Evolutionary conservation across 805 yeast genomes (phyloP), one percentile per base, ranked within the genome.

Genomic region (Wilhelminamyces savonicus): DNA sequence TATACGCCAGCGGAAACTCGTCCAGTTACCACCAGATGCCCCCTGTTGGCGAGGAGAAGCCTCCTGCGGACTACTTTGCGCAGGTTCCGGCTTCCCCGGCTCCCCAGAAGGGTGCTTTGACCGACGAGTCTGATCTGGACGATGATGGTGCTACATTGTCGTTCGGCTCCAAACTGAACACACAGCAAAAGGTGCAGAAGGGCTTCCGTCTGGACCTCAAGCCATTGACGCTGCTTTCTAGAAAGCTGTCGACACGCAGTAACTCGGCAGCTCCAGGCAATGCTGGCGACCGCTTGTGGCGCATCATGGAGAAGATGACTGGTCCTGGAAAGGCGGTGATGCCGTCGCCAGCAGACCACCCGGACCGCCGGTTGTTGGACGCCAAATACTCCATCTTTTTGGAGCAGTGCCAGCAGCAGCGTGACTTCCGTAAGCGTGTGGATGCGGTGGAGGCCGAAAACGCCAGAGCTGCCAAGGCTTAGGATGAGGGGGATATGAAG

Each of bases 391-490:
- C 76, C 56, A 74, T 90, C 25, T 87, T 86, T 70, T 63, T 85
- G 32, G 96, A 90, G 49, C 92, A 85, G 74, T 86, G 94, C 26
- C 74, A 66, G 43, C 71, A 81, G 17, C 97, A 92, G 59, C 79
- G 71, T 46, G 74, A 68, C 46, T 90, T 85, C 59, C 73, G 97
- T 53, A 55, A 62, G 15, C 51, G 74, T 62, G 86, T 90, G 26
- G 83, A 78, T 41, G 54, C 50, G 23, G 64, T 71, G 4, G 71
- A 65, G 37, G 40, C 37, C 9, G 35, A 31, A 13, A 27, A 34
- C 25, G n/a, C n/a, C n/a, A n/a, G n/a, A n/a, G n/a, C n/a, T n/a
- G n/a, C n/a, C n/a, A n/a, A n/a, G n/a, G n/a, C n/a, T n/a, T n/a
- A n/a, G n/a, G n/a, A n/a, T n/a, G n/a, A n/a, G n/a, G n/a, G n/a